Conservation (phyloP, 1,284 basidiomycete species). For the Blastosporella zonata region DNA sequence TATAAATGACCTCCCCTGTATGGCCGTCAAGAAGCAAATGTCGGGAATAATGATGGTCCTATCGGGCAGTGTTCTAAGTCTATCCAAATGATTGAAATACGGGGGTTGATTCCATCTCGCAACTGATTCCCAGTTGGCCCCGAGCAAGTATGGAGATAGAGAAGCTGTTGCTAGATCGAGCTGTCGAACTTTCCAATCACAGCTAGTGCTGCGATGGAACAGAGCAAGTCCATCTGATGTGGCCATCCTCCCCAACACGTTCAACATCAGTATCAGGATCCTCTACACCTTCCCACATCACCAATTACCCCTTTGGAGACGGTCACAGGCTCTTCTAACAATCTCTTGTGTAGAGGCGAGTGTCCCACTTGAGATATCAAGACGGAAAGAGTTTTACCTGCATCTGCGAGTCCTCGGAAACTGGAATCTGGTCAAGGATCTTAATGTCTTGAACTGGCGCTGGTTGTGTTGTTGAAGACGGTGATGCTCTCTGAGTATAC, state of each 20-base stretch:
- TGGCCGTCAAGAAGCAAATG: slow-evolving; percentile 9
- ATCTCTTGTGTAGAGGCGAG: background rate
- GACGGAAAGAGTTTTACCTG: background rate
- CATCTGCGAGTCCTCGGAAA: background rate
- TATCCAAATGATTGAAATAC: slow-evolving; percentile 7
- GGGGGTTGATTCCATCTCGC: background rate
- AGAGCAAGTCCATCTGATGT: too few relatives aligned
- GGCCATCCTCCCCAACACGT: background rate
- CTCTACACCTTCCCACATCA: background rate
- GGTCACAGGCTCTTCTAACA: background rate
- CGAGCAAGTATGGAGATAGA: slow-evolving; percentile 5
- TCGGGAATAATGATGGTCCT: slow-evolving; percentile 6
- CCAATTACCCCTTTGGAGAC: background rate
- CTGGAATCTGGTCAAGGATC: background rate
- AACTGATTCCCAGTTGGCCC: background rate
- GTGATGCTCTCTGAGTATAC: background rate
- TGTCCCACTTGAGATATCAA: background rate
- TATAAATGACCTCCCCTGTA: slow-evolving; percentile 5
- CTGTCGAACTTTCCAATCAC: background rate
- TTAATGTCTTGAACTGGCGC: background rate
- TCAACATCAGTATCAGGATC: background rate
- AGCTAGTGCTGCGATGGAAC: background rate
- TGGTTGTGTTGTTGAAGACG: background rate
- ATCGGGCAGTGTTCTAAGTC: background rate
- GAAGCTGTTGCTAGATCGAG: background rate